These are phyloP conservation scores for Daedaleopsis nitida DNA, from an alignment of 768 basidiomycete species.

Conservation along the genomic window DNA sequence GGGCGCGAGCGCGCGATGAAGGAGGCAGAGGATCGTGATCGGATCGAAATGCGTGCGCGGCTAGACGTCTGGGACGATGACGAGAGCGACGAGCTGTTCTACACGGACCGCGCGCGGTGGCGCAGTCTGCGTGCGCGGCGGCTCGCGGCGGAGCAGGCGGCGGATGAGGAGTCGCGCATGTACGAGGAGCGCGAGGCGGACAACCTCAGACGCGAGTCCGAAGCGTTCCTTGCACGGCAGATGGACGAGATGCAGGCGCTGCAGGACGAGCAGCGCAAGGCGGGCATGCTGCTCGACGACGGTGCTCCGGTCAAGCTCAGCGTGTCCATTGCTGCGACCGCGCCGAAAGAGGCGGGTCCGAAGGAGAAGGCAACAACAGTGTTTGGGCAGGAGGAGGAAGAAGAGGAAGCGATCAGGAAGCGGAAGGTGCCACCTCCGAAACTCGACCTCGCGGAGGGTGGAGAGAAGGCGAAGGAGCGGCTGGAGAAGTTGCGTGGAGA, in stretches of 20 bases:
- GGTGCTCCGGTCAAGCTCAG: conserved; percentile 88
- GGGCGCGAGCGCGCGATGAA: conserved; percentile 68
- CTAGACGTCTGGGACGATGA: conserved; percentile 93
- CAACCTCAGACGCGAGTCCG: conserved; percentile 86
- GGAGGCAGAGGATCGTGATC: conserved; percentile 80
- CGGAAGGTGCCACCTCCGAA: conserved; percentile 87
- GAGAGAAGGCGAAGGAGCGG: conserved; percentile 77
- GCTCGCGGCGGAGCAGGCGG: conserved; percentile 76
- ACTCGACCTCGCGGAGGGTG: conserved; percentile 84
- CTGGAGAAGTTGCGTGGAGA: conserved; percentile 74
- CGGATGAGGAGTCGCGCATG: conserved; percentile 79
- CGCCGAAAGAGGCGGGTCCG: conserved; percentile 43
- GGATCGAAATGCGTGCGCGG: conserved; percentile 74
- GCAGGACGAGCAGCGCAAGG: conserved; percentile 88
- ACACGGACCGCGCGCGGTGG: conserved; percentile 91
- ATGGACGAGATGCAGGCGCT: conserved; percentile 96
- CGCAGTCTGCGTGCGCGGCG: conserved; percentile 71
- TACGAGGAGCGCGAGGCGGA: conserved; percentile 87
- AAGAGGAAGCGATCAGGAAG: conserved; percentile 76
- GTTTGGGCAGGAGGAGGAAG: conserved; percentile 87
- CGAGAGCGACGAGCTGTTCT: conserved; percentile 90
- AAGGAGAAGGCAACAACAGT: conserved; percentile 53
- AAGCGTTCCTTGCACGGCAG: conserved; percentile 89
- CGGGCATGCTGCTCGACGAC: conserved; percentile 88
- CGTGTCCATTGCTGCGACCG: conserved; percentile 63